A percentile compares a stretch with the other conserved stretches of the same genome.
Conservation (phyloP, 2,329 filamentous ascomycete genomes). For the Cordyceps sp. region DNA sequence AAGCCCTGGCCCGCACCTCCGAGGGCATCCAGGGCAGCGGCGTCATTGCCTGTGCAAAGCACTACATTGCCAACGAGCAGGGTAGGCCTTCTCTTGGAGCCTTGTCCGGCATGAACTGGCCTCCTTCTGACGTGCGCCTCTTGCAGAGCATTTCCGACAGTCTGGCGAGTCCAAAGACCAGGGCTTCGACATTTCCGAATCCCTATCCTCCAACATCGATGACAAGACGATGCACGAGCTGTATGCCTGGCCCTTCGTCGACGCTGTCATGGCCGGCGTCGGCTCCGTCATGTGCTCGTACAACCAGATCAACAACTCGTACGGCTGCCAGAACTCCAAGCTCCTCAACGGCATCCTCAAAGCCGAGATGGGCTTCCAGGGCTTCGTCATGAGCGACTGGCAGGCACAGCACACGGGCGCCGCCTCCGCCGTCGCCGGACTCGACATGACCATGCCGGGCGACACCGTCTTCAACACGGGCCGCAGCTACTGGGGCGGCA, state of each 20-base stretch:
- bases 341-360: slow-evolving; percentile 63
- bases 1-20: slow-evolving; percentile 55
- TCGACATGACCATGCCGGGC: slow-evolving; percentile 83
- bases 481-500: slow-evolving; percentile 64
- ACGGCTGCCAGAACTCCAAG: slow-evolving; percentile 65
- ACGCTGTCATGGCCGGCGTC: slow-evolving; percentile 52
- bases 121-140: slow-evolving; percentile 2
- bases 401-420: slow-evolving; percentile 56
- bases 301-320: slow-evolving; percentile 67
- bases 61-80: slow-evolving; percentile 60
- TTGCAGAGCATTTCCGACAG: slow-evolving; percentile 53
- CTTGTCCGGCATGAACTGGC: too few species aligned
- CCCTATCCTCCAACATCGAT: slow-evolving; percentile 44
- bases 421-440: slow-evolving; percentile 49
- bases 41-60: slow-evolving; percentile 71
- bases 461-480: slow-evolving; percentile 65
- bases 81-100: too few species aligned
- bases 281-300: slow-evolving; percentile 52
- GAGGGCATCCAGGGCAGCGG: slow-evolving; percentile 69
- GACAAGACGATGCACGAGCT: slow-evolving; percentile 62
- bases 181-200: slow-evolving; percentile 46
- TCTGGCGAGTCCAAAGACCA: slow-evolving; percentile 30
- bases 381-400: slow-evolving; percentile 73
- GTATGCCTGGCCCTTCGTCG: slow-evolving; percentile 65
- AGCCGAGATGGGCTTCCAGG: slow-evolving; percentile 65